phyloP scores from a whole-genome alignment of 163 green algal species.

The Scenedesmus sp. region DNA sequence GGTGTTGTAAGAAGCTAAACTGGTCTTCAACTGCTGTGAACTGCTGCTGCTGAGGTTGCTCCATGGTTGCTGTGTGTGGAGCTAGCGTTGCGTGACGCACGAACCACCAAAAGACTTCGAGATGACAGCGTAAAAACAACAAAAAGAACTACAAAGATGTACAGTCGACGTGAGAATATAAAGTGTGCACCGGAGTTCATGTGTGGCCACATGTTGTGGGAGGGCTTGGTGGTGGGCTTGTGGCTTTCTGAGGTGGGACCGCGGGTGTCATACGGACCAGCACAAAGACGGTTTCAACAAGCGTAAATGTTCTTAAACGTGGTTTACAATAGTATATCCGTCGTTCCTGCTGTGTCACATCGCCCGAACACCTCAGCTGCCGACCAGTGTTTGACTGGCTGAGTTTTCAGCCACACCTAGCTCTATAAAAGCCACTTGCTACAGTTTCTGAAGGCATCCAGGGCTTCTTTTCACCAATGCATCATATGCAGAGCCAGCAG shows the following conservation, averaged over 20 bases:
- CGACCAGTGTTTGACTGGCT: not conserved
- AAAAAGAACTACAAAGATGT: not conserved
- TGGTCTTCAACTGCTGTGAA: not conserved
- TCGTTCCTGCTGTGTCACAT: not conserved
- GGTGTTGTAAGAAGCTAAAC: not conserved
- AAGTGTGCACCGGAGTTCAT: not conserved
- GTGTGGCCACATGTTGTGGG: not conserved
- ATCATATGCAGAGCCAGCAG: too few relatives aligned
- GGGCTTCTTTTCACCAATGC: too few relatives aligned
- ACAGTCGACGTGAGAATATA: not conserved
- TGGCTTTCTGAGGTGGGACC: not conserved
- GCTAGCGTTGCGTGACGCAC: slow-evolving; percentile 8
- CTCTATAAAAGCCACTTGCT: not conserved
- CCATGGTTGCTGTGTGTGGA: not conserved
- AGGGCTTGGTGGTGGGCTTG: not conserved
- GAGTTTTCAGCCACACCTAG: not conserved
- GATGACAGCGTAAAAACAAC: not conserved
- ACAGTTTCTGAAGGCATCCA: too few relatives aligned
- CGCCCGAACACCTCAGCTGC: not conserved
- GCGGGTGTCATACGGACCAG: not conserved
- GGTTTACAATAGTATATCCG: not conserved
- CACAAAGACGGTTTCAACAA: not conserved
- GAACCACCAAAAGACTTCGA: not conserved
- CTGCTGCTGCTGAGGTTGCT: not conserved
- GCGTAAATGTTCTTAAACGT: not conserved